Evolutionary conservation across 495 filamentous ascomycete species (phyloP), one percentile per base, ranked within the genome.

Genomic region (Annulohypoxylon maeteangense): DNA sequence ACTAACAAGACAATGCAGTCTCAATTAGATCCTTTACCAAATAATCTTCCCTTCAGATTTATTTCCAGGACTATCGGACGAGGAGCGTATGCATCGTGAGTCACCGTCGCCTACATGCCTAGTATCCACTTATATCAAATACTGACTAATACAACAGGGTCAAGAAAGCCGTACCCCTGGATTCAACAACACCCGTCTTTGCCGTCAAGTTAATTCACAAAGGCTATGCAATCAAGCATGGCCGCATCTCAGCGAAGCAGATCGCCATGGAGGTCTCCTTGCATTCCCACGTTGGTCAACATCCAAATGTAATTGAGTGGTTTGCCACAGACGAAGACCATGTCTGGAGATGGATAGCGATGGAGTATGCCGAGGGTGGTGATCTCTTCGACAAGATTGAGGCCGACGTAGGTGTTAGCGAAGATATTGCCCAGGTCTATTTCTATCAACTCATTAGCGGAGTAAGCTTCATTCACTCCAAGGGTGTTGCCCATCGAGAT

Each of bases 331-430:
- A 93, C 56, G 93, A 98, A 78, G 94, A 99, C 76, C 77, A 83
- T 2, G 81, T 90, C n/a, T 99, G 96, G 96, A 86, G 89, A 72
- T 99, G 95, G 95, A 97, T 99, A 74, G 94, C 93, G 12, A 98
- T 99, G 94, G 95, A 99, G 78, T 89, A 93, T 72, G 95, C 95
- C 45, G 93, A 95, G 68, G 95, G 95, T 44, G 95, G 95, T 12
- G 95, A 99, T 78, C 87, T 99, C 11, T 99, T 99, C 82, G 95
- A 99, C 87, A 99, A 99, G 83, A 98, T 99, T 75, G 95, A 99
- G 79, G 93, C 95, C 3, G 95, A 99, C 79, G 91, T 93, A 29
- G 95, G 96, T 60, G 92, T 98, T 10, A 86, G 88, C 8, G 91
- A 97, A 79, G 92, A 97, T 79, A 90, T 99, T 72, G 95, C 94